Base-by-base conservation (phyloP, 78 protist species). In the Dictyostelium brefeldianum region DNA sequence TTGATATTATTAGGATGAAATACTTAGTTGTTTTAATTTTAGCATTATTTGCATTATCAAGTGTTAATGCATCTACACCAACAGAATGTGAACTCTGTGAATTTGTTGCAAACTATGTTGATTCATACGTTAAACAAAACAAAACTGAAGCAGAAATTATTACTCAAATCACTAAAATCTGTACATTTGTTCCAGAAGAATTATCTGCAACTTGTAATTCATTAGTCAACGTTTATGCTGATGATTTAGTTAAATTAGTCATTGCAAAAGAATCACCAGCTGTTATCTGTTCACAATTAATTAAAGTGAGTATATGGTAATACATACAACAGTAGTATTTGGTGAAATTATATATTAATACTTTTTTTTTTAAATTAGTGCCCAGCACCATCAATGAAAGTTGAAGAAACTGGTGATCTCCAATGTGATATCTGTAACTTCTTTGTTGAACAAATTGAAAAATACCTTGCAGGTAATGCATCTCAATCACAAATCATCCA, bases 401-500 rank as follows among this genome's bases (percentile, higher is more conserved):
- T 65, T 51, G 46, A 31, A 5, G 56, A n/a, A 41, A 2, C 64
- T 8, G 90, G 67, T 36, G 79, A 2, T 71, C 51, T 41, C 7
- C 50, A 71, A 67, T 83, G 90, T 31, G 17, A 17, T 6, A 29
- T 71, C 12, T 83, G 90, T 57, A 3, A n/a, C 2, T 83, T n/a
- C 71, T 1, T 83, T 4, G 80, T 83, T 18, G 53, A 22, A 2
- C 9, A 70, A 54, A 80, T 83, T 15, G 79, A 51, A 6, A 67
- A 67, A n/a, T 67, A 67, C 81, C 31, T 83, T 25, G 57, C 9
- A 7, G 50, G 48, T 29, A 71, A 54, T 22, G 57, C 74, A 22
- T 51, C 90, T 36, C 54, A 83, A 71, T 12, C 64, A 4, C 81
- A 83, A 71, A 53, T 83, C 41, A 73, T 83, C 6, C 9, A 22